Base-by-base conservation (phyloP, 2,329 filamentous ascomycete genomes). In the Sordariomycetes sp. region DNA sequence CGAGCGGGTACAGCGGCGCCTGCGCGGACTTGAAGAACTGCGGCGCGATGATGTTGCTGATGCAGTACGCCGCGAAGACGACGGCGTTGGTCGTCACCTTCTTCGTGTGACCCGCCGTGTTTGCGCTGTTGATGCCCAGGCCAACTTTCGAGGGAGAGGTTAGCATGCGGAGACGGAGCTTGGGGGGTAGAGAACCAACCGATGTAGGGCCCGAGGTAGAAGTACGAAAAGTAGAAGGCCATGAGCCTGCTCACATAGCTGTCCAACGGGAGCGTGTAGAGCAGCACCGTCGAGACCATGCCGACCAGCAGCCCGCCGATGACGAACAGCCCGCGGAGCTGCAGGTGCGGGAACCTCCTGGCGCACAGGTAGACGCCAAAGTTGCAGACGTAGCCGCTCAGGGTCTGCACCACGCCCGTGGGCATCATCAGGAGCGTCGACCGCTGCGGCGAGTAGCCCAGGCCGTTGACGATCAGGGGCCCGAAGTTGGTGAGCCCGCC, bases 41-140 rank as follows among this genome's bases (percentile, higher is more conserved):
- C 0, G 74, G 73, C 0, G 66, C 72, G 3, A 75, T 68, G 53
- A 76, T 71, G 51, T 75, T 76, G 1, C 69, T 69, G 0, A 68
- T 43, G 34, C 66, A 68, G 50, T 69, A 81, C 0, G 74, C 76
- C 3, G 79, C 68, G 50, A 79, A 73, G 0, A 78, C 67, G n/a
- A 77, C 66, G 1, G 78, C 67, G 25, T 78, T 78, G 1, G 69
- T 66, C 0, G 75, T 77, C 0, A 68, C 67, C 55, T 77, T 71
- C 51, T 73, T 73, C 0, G 71, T 73, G 24, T 73, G 69, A 0
- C 71, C 70, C 0, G 71, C 69, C 1, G 68, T 69, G 58, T 71
- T 72, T 43, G 67, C 66, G n/a, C 4, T 61, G 61, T 20, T 51
- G 12, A 67, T 60, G 10, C 55, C 24, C 2, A 70, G n/a, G n/a